Base-by-base conservation (phyloP, 345 rosid species). In the Brassica incana region DNA sequence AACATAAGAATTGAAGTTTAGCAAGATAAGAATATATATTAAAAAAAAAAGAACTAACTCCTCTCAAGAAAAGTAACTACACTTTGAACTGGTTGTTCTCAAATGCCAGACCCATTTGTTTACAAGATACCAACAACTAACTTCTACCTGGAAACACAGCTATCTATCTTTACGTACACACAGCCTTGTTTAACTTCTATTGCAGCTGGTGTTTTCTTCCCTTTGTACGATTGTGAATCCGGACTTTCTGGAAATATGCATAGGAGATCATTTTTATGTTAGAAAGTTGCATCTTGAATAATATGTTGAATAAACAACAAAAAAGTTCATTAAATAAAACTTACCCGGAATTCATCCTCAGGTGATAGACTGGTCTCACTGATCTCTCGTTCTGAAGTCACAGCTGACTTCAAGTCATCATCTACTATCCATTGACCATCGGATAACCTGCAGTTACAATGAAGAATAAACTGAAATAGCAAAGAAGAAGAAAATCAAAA, bases 271-370 rank as follows among this genome's bases (percentile, higher is more conserved):
- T 20, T 20, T 20, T 0, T 20, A 20, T 20, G 23, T 20, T 20
- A 20, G 23, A 52, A 5, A 30, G 66, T 35, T 65, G 35, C 69
- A 60, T 59, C 70, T 45, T 43, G 59, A 67, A 58, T 78, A 29
- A 38, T 3, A 6, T 72, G 29, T 29, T 0, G 14, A 18, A 50
- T 63, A 50, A 36, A 54, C 36, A 54, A 64, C 11, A 7, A 15
- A 32, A 62, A 75, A 15, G 43, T 35, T 35, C 29, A n/a, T 33
- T 32, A 45, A 8, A 67, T 48, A 0, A 36, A 59, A 25, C 63
- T 84, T 87, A 94, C 98, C 92, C 92, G 74, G 81, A 84, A 45
- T 14, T 45, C 52, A 3, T 45, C 1, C 1, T 12, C 5, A 12
- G 5, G n/a, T 43, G n/a, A 45, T 45, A 45, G 52, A 10, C 52